Evolutionary conservation across 163 green algal genomes (phyloP).

Genomic region (Coccomyxa subellipsoidea): DNA sequence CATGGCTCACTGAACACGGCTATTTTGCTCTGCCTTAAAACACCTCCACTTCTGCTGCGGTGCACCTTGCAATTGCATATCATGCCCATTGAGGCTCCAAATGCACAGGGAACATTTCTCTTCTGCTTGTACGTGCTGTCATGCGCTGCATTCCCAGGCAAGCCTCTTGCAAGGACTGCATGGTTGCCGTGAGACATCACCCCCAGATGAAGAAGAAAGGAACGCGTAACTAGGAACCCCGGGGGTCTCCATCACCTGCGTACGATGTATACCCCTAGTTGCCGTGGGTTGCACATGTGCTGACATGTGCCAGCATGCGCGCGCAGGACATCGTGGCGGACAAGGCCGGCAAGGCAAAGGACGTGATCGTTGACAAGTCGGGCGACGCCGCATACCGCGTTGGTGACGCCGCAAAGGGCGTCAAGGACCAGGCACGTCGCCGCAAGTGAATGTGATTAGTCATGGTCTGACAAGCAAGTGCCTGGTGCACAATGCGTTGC

Average conservation of each 20-base stretch:
- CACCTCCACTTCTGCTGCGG: not conserved
- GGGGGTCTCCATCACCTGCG: too few species aligned
- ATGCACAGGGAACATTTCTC: too few species aligned
- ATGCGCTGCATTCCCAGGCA: too few species aligned
- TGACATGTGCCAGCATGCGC: not conserved
- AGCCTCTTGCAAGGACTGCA: too few species aligned
- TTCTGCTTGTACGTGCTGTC: too few species aligned
- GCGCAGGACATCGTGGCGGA: not conserved
- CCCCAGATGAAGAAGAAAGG: too few species aligned
- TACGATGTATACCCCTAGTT: too few species aligned
- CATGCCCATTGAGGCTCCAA: not conserved
- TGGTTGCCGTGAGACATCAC: too few species aligned
- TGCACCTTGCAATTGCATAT: not conserved
- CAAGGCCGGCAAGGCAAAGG: slow-evolving; percentile 3
- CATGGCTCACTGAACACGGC: not conserved
- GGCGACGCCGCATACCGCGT: not conserved
- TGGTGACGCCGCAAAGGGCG: not conserved
- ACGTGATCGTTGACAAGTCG: slow-evolving; percentile 2
- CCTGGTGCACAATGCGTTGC: too few species aligned
- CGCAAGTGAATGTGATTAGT: not conserved
- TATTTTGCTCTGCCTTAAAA: not conserved
- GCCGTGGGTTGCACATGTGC: too few species aligned
- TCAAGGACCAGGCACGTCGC: too few species aligned
- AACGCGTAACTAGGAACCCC: too few species aligned
- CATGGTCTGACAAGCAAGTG: not conserved